Evolutionary conservation across 441 rosid species (phyloP).

Genomic region (Croton setiger): DNA sequence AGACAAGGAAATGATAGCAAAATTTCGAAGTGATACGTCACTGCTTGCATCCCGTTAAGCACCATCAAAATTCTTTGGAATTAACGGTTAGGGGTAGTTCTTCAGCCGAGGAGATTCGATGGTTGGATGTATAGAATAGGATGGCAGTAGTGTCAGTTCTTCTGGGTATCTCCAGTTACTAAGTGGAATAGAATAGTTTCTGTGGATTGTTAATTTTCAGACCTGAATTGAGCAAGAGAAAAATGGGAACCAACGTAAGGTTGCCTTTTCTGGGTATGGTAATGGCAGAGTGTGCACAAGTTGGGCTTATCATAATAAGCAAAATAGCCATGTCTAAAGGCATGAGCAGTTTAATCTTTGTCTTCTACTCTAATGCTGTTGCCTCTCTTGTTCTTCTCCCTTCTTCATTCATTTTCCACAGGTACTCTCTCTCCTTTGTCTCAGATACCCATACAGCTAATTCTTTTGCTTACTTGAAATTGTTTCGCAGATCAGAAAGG

Average conservation of each 20-base stretch:
- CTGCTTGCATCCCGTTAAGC: too few relatives aligned
- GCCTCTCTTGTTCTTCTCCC: conserved; percentile 60
- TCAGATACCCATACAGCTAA: background rate
- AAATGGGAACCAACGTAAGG: conserved; percentile 14
- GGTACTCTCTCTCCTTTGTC: conserved; percentile 20
- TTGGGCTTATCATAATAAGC: conserved; percentile 47
- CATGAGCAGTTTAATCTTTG: conserved; percentile 45
- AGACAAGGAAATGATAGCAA: too few relatives aligned
- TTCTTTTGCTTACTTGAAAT: background rate
- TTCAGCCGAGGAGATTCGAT: background rate
- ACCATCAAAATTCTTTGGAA: too few relatives aligned
- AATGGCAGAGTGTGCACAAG: conserved; percentile 64
- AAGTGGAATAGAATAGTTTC: background rate
- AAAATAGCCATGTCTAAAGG: conserved; percentile 56
- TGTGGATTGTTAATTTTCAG: background rate
- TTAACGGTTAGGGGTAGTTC: too few relatives aligned
- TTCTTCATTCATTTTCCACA: conserved; percentile 43
- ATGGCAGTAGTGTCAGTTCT: background rate
- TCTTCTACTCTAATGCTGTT: conserved; percentile 52
- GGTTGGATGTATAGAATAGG: background rate
- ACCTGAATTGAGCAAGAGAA: background rate
- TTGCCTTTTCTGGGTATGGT: conserved; percentile 42
- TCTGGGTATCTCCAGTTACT: background rate
- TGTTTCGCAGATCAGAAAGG: conserved; percentile 38
- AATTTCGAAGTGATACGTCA: too few relatives aligned